phyloP scores from a whole-genome alignment of 208 protist genomes.

The Acanthamoeba castellanii region DNA sequence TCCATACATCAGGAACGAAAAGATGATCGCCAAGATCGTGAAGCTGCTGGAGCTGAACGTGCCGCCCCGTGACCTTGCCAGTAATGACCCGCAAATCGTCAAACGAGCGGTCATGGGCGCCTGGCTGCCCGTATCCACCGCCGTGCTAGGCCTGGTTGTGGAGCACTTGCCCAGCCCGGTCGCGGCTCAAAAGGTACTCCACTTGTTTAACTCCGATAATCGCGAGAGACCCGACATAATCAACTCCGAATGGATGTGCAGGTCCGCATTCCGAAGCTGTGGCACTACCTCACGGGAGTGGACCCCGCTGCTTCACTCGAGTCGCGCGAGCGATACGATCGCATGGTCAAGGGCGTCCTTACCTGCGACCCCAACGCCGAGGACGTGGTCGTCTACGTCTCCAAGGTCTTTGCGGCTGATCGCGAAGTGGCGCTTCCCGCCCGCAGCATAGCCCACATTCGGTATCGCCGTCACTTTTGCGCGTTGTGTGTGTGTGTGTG shows the following conservation, averaged over 20 bases:
- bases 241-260: neutral
- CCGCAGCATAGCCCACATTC: conserved; percentile 53
- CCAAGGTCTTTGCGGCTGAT: conserved; percentile 76
- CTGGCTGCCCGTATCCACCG: conserved; percentile 96
- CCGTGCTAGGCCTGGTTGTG: conserved; percentile 93
- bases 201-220: too few relatives aligned
- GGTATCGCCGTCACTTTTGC: neutral
- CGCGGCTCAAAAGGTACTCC: conserved; percentile 87
- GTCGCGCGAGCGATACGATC: conserved; percentile 17
- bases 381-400: conserved; percentile 73
- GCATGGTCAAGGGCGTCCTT: conserved; percentile 55
- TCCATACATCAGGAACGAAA: conserved; percentile 81
- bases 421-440: conserved; percentile 48
- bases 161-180: conserved; percentile 93
- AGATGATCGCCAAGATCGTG: conserved; percentile 90
- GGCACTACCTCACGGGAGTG: conserved; percentile 27
- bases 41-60: conserved; percentile 87
- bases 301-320: conserved; percentile 21
- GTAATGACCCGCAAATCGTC: conserved; percentile 77
- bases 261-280: conserved; percentile 66
- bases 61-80: conserved; percentile 78
- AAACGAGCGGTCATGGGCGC: conserved; percentile 90
- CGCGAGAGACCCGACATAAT: neutral
- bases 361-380: conserved; percentile 63
- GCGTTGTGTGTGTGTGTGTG: neutral